Evolutionary conservation across 495 filamentous ascomycete species (phyloP).

Genomic region (Podospora didyma): DNA sequence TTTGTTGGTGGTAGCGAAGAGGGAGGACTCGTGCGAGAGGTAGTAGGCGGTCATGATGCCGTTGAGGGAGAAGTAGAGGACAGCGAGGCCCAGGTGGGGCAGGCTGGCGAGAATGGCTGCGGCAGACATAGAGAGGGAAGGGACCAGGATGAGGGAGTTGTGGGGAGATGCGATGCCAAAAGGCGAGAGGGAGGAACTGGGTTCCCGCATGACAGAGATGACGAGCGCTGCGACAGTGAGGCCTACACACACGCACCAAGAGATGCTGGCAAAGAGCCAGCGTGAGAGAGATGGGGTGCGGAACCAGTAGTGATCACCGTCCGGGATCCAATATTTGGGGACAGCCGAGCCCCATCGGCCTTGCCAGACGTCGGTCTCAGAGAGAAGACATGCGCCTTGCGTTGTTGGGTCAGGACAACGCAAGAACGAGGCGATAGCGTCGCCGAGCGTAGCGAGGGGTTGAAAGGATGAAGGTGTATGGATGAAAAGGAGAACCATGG

Average conservation of each 20-base stretch:
- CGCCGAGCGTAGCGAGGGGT: conserved; percentile 42
- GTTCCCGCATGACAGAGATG: conserved; percentile 17
- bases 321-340: conserved; percentile 37
- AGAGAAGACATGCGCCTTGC: conserved; percentile 32
- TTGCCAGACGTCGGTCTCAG: conserved; percentile 35
- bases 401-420: conserved; percentile 35
- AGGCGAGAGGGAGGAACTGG: conserved; percentile 16
- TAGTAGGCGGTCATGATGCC: conserved; percentile 35
- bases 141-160: conserved; percentile 18
- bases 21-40: conserved; percentile 40
- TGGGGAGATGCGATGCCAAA: conserved; percentile 29
- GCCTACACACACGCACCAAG: conserved; percentile 25
- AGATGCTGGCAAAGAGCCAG: conserved; percentile 26
- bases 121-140: conserved; percentile 6
- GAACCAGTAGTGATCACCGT: conserved; percentile 37
- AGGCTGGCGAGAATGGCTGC: conserved; percentile 29
- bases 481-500: conserved; percentile 35
- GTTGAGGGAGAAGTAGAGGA: conserved; percentile 40
- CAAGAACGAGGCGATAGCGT: conserved; percentile 45
- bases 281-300: conserved; percentile 31
- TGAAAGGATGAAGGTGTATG: conserved; percentile 25
- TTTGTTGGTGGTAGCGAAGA: conserved; percentile 24
- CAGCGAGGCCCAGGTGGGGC: conserved; percentile 37
- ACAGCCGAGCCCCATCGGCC: conserved; percentile 34
- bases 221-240: conserved; percentile 31